phyloP scores from a whole-genome alignment of 73 alveolate genomes.

The Tetrahymena thermophila region DNA sequence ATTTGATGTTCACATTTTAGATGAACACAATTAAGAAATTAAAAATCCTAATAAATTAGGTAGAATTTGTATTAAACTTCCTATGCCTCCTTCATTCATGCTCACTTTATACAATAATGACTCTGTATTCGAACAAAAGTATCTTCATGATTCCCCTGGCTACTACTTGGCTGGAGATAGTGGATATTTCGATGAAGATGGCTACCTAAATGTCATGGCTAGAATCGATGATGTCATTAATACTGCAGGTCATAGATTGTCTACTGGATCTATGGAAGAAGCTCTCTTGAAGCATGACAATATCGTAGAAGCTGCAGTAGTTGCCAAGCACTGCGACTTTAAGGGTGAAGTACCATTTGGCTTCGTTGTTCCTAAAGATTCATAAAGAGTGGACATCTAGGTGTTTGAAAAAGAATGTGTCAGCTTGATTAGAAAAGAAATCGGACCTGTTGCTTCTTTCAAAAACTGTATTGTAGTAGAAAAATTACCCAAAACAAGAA shows the following conservation, averaged over 20 bases:
- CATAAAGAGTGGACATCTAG: conserved; percentile 18
- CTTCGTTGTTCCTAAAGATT: conserved; percentile 75
- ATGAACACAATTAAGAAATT: conserved; percentile 67
- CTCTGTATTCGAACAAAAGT: conserved; percentile 82
- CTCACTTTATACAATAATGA: conserved; percentile 93
- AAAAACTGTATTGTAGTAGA: conserved; percentile 69
- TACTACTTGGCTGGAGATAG: conserved; percentile 94
- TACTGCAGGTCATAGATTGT: conserved; percentile 85
- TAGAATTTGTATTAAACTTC: conserved; percentile 83
- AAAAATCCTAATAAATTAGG: conserved; percentile 64
- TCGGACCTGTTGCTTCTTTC: conserved; percentile 89
- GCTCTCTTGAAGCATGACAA: conserved; percentile 64
- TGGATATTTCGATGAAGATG: conserved; percentile 81
- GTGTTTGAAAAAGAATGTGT: conserved; percentile 53
- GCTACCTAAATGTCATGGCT: conserved; percentile 70
- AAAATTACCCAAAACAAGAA: conserved; percentile 94
- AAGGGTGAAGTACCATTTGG: conserved; percentile 97
- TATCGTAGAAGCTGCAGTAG: conserved; percentile 95
- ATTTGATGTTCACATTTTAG: conserved; percentile 70
- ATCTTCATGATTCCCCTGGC: conserved; percentile 87
- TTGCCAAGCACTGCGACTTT: conserved; percentile 81
- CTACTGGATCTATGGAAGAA: conserved; percentile 85
- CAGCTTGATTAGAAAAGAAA: conserved; percentile 55
- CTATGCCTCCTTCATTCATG: conserved; percentile 99
- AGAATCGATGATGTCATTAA: conserved; percentile 87